Evolutionary conservation across 257 asterid genomes (phyloP).

Genomic region (Coffea eugenioides): DNA sequence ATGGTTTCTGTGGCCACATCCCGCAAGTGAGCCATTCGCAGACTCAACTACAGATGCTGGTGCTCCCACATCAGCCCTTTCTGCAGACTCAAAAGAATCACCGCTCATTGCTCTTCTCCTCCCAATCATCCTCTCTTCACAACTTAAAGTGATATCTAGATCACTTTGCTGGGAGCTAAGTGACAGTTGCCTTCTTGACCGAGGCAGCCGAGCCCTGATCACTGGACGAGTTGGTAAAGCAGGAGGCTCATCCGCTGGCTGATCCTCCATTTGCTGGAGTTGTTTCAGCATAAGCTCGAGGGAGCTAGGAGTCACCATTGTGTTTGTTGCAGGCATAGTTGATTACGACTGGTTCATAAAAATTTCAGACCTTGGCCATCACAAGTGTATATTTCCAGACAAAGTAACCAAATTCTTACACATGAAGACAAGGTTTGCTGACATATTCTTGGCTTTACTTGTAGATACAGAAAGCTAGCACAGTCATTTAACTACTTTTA

Average conservation of each 20-base stretch:
- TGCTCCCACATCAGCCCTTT: conserved; percentile 1
- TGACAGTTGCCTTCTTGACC: conserved; percentile 38
- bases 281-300: conserved; percentile 72
- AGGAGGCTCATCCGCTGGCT: conserved; percentile 44
- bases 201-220: conserved; percentile 58
- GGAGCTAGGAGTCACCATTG: conserved; percentile 57
- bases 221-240: conserved; percentile 69
- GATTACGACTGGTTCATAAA: conserved; percentile 2
- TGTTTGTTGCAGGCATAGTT: conserved; percentile 34
- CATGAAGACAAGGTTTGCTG: conserved; percentile 5
- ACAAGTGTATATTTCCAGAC: neutral
- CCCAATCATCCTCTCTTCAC: neutral
- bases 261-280: conserved; percentile 49
- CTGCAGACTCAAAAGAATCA: conserved; percentile 7
- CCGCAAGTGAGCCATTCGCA: conserved; percentile 5
- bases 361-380: conserved; percentile 1
- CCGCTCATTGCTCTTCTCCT: neutral
- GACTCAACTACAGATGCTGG: neutral
- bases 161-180: conserved; percentile 16
- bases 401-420: neutral
- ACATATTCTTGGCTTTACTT: conserved; percentile 36
- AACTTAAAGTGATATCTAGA: conserved; percentile 3
- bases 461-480: conserved; percentile 25
- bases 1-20: neutral
- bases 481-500: conserved; percentile 7